Conservation (phyloP, 208 protist species). For the Wallacemonas rigidus region DNA sequence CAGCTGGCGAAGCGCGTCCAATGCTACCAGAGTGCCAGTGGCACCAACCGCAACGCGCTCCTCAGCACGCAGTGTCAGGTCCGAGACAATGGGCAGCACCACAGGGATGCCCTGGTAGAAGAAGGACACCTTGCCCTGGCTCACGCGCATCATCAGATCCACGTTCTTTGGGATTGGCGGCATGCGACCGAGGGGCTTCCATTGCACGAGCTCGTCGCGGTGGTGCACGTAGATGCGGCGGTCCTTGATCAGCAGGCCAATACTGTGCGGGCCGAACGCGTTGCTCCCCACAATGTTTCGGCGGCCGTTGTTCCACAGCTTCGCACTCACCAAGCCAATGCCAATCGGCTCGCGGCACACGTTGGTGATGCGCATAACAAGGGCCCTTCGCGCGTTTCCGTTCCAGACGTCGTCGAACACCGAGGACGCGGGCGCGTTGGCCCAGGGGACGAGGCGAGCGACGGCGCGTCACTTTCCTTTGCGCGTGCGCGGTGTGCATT, state of each 20-base stretch:
- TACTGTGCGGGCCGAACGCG: background rate
- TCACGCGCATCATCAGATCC: conserved; percentile 5
- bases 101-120: conserved; percentile 10
- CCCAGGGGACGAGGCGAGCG: background rate
- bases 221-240: background rate
- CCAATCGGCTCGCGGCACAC: too few species aligned
- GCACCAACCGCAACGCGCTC: background rate
- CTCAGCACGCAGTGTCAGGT: background rate
- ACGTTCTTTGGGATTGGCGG: background rate
- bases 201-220: background rate
- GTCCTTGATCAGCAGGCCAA: background rate
- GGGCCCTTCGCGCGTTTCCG: background rate
- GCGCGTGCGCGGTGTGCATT: too few species aligned
- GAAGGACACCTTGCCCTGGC: conserved; percentile 7
- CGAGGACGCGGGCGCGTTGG: too few species aligned
- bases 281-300: background rate
- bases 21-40: background rate
- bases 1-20: background rate
- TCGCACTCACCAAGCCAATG: background rate
- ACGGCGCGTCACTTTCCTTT: background rate
- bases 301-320: background rate
- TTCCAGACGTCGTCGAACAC: background rate
- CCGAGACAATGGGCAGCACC: background rate
- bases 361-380: background rate
- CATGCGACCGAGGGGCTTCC: background rate